phyloP scores from a whole-genome alignment of 805 yeast species.

The Nadsonia fulvescens region DNA sequence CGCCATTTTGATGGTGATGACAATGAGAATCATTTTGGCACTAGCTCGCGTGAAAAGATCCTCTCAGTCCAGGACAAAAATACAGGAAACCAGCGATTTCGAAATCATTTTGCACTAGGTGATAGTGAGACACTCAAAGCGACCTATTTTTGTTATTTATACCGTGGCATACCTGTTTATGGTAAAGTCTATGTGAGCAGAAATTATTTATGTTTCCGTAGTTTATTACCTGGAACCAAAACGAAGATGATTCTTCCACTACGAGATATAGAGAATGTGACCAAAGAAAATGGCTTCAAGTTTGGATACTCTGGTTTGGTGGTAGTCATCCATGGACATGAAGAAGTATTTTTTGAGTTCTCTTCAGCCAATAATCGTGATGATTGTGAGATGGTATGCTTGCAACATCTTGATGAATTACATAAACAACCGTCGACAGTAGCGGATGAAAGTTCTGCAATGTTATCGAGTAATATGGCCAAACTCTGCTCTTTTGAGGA shows the following conservation, averaged over 20 bases:
- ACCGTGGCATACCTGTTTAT: slow-evolving; percentile 56
- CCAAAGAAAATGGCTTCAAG: slow-evolving; percentile 48
- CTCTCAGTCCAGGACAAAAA: slow-evolving; percentile 25
- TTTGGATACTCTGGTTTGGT: slow-evolving; percentile 56
- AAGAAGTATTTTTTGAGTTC: slow-evolving; percentile 64
- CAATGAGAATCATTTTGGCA: slow-evolving; percentile 34
- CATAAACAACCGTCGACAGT: slow-evolving; percentile 5
- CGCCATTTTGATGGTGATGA: slow-evolving; percentile 33
- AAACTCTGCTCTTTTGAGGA: slow-evolving; percentile 52
- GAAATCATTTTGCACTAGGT: slow-evolving; percentile 45
- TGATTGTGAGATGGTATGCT: slow-evolving; percentile 40
- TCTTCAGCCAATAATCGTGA: slow-evolving; percentile 26
- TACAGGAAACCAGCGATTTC: slow-evolving; percentile 39
- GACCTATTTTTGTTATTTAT: slow-evolving; percentile 52
- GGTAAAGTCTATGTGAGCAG: slow-evolving; percentile 68
- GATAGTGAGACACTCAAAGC: slow-evolving; percentile 36
- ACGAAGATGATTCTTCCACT: slow-evolving; percentile 75
- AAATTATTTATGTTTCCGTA: slow-evolving; percentile 57
- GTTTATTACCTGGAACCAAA: slow-evolving; percentile 57
- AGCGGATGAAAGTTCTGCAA: slow-evolving; percentile 5
- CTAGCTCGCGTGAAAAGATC: too few relatives aligned
- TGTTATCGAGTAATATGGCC: slow-evolving; percentile 36
- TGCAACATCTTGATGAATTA: slow-evolving; percentile 29
- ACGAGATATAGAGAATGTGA: slow-evolving; percentile 49
- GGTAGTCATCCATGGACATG: slow-evolving; percentile 53